These are phyloP conservation scores for Rhodotorula sp. DNA, from an alignment of 1,284 basidiomycete genomes.

Conservation along the genomic window DNA sequence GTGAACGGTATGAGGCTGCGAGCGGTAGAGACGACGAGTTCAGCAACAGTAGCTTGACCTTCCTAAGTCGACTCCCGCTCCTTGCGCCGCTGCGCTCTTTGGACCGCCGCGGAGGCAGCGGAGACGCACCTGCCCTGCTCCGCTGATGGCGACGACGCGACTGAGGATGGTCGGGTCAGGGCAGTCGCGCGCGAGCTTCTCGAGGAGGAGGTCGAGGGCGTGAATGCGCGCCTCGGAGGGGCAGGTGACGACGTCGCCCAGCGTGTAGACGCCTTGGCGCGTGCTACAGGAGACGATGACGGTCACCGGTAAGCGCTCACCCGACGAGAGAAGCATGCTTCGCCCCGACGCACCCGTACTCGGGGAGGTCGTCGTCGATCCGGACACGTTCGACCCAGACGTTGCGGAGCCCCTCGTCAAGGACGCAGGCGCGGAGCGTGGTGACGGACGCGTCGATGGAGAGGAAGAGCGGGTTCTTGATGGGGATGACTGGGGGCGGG, in stretches of 20 bases:
- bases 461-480: constrained; percentile 48
- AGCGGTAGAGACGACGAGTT: neutral
- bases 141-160: constrained; percentile 70
- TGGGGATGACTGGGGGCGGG: neutral
- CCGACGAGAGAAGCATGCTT: neutral
- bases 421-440: constrained; percentile 72
- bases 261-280: constrained; percentile 77
- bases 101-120: neutral
- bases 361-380: constrained; percentile 73
- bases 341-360: constrained; percentile 68
- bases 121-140: constrained; percentile 64
- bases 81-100: neutral
- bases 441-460: constrained; percentile 70
- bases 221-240: constrained; percentile 84
- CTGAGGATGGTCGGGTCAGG: constrained; percentile 58
- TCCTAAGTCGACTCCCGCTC: neutral
- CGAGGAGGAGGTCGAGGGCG: constrained; percentile 70
- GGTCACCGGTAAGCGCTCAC: neutral
- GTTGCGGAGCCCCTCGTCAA: constrained; percentile 74
- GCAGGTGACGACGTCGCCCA: constrained; percentile 76
- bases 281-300: constrained; percentile 55
- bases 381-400: constrained; percentile 75
- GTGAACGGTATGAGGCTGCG: constrained; percentile 18
- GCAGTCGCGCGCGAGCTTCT: constrained; percentile 66
- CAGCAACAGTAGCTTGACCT: neutral